Base-by-base conservation (phyloP, 768 basidiomycete species). In the Termitomyces sp. region DNA sequence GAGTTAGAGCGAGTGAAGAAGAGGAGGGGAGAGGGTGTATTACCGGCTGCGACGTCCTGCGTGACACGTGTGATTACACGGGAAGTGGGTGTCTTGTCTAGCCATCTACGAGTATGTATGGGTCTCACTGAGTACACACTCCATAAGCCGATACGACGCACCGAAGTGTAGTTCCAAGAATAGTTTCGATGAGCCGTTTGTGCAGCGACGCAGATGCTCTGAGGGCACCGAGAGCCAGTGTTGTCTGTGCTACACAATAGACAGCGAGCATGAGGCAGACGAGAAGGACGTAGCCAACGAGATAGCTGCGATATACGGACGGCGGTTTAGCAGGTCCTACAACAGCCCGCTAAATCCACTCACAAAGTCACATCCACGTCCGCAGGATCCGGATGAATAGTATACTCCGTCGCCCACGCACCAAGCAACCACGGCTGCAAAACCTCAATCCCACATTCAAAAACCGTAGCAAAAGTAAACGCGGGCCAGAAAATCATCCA, bases 121-220 rank as follows among this genome's bases (percentile, higher is more conserved):
- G 25, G 25, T 25, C 25, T 25, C 25, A 25, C 25, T 25, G 25
- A 25, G 25, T 25, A 25, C 25, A 25, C 25, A 1, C 25, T 25
- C 25, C 25, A 25, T 25, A 25, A 25, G 25, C 25, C 25, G 25
- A 25, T 25, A 25, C 25, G 25, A 25, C 25, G 25, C 25, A 25
- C 25, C 25, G 25, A 25, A 25, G 25, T 25, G 25, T 25, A 25
- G 25, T 25, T 25, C 25, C 25, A 25, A 25, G 25, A 25, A 89
- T 70, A 5, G 84, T 78, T 15, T 78, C 70, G 2, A 88, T 65
- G 0, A 89, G 75, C 60, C 75, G 69, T 36, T 67, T 67, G 64
- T 88, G 86, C 15, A 89, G 81, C 4, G 61, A 67, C 52, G 77
- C 73, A 1, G 85, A 85, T 1, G 87, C 87, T 59, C 83, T 73